Conservation (phyloP, 306 rosid genomes). For the Lathyrus oleraceus region DNA sequence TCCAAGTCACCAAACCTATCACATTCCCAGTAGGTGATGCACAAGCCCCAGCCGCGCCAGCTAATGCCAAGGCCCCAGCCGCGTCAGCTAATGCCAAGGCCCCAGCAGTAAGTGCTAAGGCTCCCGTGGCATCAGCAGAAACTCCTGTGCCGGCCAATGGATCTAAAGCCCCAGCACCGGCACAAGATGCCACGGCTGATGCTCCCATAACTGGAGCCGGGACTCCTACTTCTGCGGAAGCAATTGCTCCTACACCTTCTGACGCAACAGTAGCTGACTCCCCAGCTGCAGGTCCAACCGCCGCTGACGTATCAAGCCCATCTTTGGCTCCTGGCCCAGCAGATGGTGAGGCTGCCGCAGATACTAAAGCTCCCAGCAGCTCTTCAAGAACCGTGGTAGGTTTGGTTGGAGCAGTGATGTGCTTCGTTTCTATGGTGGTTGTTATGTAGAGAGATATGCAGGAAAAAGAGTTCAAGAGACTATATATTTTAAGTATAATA, state of each 20-base stretch:
- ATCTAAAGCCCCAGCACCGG: not conserved
- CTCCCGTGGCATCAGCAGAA: no score
- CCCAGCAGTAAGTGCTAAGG: no score
- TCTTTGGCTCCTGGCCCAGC: constrained; percentile 32
- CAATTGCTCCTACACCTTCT: constrained; percentile 19
- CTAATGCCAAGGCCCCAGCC: not conserved
- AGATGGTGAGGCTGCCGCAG: constrained; percentile 26
- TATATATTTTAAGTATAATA: not conserved
- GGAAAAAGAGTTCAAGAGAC: not conserved
- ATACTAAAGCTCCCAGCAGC: not conserved
- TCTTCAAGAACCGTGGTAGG: constrained; percentile 25
- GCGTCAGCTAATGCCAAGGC: not conserved
- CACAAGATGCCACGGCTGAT: not conserved
- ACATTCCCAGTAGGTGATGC: constrained; percentile 44
- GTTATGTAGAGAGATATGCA: constrained; percentile 20
- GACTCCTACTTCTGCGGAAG: not conserved
- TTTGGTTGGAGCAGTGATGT: constrained; percentile 36
- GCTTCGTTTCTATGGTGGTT: constrained; percentile 38
- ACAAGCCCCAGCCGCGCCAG: not conserved
- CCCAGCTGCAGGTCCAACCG: not conserved
- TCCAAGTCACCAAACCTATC: constrained; percentile 48
- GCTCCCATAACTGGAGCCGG: not conserved
- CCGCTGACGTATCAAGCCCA: not conserved
- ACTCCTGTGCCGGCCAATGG: not conserved
- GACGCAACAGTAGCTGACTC: not conserved